phyloP scores from a whole-genome alignment of 2,329 filamentous ascomycete species.

The Pseudofabraea citricarpa region DNA sequence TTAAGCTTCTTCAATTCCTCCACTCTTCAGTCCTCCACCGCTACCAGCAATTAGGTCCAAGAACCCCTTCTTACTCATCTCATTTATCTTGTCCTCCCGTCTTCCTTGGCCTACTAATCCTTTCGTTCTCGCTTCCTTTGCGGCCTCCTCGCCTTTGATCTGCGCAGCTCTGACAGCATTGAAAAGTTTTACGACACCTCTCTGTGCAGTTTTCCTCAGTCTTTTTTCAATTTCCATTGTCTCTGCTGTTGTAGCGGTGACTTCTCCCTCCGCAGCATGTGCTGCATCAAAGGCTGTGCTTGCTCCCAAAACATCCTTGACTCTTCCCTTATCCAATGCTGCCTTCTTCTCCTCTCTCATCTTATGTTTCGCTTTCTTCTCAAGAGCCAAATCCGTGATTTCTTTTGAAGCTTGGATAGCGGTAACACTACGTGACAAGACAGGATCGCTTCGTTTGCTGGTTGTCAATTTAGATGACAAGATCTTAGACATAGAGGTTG shows the following conservation, averaged over 20 bases:
- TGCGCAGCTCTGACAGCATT: slow-evolving; percentile 93
- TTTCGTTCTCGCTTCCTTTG: slow-evolving; percentile 61
- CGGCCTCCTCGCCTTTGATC: slow-evolving; percentile 77
- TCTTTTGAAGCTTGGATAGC: slow-evolving; percentile 70
- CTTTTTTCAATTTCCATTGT: slow-evolving; percentile 70
- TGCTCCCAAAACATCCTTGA: slow-evolving; percentile 76
- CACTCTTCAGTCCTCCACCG: slow-evolving; percentile 55
- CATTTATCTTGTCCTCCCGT: slow-evolving; percentile 82
- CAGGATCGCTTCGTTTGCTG: slow-evolving; percentile 78
- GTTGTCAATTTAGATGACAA: slow-evolving; percentile 82
- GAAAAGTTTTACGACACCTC: slow-evolving; percentile 93
- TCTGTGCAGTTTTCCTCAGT: slow-evolving; percentile 81
- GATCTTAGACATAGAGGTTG: slow-evolving; percentile 90
- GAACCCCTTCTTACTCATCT: slow-evolving; percentile 97
- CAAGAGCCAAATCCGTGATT: slow-evolving; percentile 71
- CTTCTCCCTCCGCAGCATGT: slow-evolving; percentile 32
- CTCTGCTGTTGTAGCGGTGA: slow-evolving; percentile 44
- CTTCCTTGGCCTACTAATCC: slow-evolving; percentile 75
- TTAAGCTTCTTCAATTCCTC: slow-evolving; percentile 38
- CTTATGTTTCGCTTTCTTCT: slow-evolving; percentile 74
- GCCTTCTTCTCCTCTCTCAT: slow-evolving; percentile 75
- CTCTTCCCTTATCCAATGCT: slow-evolving; percentile 78
- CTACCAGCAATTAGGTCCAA: slow-evolving; percentile 77
- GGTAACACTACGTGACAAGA: slow-evolving; percentile 77
- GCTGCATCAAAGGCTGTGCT: slow-evolving; percentile 46